Conservation (phyloP, 371 early-diverging fungal species). For the Furculomyces boomerangus region DNA sequence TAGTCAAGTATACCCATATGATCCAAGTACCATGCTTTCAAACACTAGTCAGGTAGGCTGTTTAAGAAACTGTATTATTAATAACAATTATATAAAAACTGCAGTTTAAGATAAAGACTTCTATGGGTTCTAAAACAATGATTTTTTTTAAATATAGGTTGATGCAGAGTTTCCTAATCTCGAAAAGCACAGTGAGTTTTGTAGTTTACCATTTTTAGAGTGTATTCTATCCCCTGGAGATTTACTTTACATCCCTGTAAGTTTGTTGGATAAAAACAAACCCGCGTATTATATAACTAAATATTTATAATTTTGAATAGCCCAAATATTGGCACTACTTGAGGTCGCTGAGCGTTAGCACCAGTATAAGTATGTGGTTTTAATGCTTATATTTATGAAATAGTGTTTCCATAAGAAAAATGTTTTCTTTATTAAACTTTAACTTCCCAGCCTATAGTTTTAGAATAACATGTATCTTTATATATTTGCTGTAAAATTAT, state of each 20-base stretch:
- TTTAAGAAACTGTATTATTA: not conserved
- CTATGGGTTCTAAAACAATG: not conserved
- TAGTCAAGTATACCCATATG: slow-evolving; percentile 34
- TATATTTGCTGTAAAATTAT: too few species aligned
- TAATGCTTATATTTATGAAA: too few species aligned
- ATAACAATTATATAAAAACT: not conserved
- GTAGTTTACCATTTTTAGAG: slow-evolving; percentile 39
- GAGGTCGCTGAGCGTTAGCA: slow-evolving; percentile 51
- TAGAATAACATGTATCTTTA: too few species aligned
- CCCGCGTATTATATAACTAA: slow-evolving; percentile 1
- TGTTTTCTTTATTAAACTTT: too few species aligned
- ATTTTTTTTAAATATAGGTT: slow-evolving; percentile 21
- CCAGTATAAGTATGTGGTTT: slow-evolving; percentile 83
- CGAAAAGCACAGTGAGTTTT: slow-evolving; percentile 30
- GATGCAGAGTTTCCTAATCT: slow-evolving; percentile 46
- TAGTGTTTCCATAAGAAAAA: too few species aligned
- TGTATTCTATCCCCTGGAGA: slow-evolving; percentile 60
- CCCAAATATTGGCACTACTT: slow-evolving; percentile 86
- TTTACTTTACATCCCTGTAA: slow-evolving; percentile 75
- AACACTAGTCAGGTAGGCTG: slow-evolving; percentile 57
- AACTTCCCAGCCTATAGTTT: too few species aligned
- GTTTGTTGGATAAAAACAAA: slow-evolving; percentile 3
- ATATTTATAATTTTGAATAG: slow-evolving; percentile 14
- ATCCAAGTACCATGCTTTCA: slow-evolving; percentile 26
- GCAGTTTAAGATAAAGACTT: not conserved